Evolutionary conservation across 176 grass and related monocot genomes (phyloP).

Genomic region (Hordeum vulgare): MorexV3_pseudomolecules_assembly NC_058520.1:445982226-445982725

Average conservation of each 20-base stretch:
- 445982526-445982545: neutral
- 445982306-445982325: neutral
- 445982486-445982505: neutral
- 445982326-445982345: neutral
- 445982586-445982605: constrained; percentile 13
- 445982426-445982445: neutral
- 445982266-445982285: neutral
- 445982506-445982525: neutral
- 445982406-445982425: neutral
- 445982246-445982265: neutral
- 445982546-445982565: neutral
- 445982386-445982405: neutral
- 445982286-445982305: neutral
- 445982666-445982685: constrained; percentile 16
- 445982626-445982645: neutral
- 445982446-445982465: neutral
- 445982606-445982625: neutral
- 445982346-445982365: neutral
- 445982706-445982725: constrained; percentile 17
- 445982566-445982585: neutral
- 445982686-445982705: constrained; percentile 38
- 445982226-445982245: neutral
- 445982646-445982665: neutral
- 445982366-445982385: neutral
- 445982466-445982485: neutral